phyloP scores from a whole-genome alignment of 768 basidiomycete species.

The Mycena venus region DNA sequence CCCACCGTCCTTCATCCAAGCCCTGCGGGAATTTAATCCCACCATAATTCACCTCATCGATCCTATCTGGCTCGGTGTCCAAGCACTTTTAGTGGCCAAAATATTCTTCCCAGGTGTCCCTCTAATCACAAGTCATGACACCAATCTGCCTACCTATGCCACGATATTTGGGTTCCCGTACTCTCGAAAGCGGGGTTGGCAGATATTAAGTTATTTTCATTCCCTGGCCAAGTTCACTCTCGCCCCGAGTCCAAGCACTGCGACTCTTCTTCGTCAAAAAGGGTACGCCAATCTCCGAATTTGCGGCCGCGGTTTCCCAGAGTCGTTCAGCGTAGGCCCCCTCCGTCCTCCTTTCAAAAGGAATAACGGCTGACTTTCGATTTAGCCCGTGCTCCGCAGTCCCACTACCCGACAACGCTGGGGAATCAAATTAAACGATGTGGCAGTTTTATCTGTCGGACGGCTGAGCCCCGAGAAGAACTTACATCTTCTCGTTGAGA shows the following conservation, averaged over 20 bases:
- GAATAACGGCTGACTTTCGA: neutral
- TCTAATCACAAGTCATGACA: conserved; percentile 17
- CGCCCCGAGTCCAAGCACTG: conserved; percentile 19
- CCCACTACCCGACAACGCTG: neutral
- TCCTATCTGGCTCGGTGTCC: no score
- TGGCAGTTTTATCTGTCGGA: neutral
- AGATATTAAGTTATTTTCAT: conserved; percentile 16
- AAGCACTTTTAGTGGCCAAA: conserved; percentile 53
- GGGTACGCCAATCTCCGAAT: conserved; percentile 8
- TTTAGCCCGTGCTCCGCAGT: neutral
- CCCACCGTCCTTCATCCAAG: conserved; percentile 1
- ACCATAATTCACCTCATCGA: conserved; percentile 60
- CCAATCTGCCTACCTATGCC: conserved; percentile 21
- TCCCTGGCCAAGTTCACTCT: conserved; percentile 10
- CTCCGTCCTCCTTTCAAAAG: neutral
- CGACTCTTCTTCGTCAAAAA: neutral
- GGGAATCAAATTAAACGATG: neutral
- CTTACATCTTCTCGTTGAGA: neutral
- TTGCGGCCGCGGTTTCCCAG: neutral
- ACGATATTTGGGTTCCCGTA: conserved; percentile 20
- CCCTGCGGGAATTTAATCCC: conserved; percentile 34
- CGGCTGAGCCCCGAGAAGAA: conserved; percentile 3
- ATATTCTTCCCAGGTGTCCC: conserved; percentile 40
- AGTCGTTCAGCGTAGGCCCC: neutral
- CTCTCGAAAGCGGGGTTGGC: neutral